Evolutionary conservation across 352 stramenopile genomes (phyloP), one percentile per base, ranked within the genome.

Genomic region (Sclerospora graminicola): DNA sequence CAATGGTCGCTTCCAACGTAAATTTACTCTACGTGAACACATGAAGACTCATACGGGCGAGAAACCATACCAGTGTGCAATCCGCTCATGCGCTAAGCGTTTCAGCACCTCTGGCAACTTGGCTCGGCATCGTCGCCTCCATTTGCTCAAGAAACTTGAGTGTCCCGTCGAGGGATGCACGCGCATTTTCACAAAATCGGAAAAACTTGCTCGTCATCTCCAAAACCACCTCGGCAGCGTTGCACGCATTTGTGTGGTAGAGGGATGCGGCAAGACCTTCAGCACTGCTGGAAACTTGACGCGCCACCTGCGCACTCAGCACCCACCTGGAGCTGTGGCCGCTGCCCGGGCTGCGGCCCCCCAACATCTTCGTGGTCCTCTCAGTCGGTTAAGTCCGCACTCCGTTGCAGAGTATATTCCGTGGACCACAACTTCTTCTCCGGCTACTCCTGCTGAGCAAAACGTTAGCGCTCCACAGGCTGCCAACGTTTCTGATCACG

Each of bases 11-110:
- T 84, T 84, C 62, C 69, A 82, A 39, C 72, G 72, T 54, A 82
- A 79, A 48, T 84, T 82, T 37, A 85, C 72, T 8, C 69, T 85
- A 46, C 79, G 60, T 36, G 73, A 85, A 41, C 76, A 88, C 56
- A 75, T 83, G 54, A 85, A 85, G 63, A 88, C 73, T 32, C 76
- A 88, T 63, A 85, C 76, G 45, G 76, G 76, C 29, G 76, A 88
- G 57, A 79, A 84, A 52, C 73, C 77, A 11, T 70, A 81, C 49
- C 60, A 76, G 41, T 82, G 69, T 40, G 41, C 66, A 11, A 71
- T 72, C 42, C 51, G 44, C n/a, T 62, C 61, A 4, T 82, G 69
- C 51, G 66, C 50, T 15, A 82, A 78, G 61, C 67, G 66, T 31
- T 82, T 82, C 47, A 76, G 63, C 47, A 82, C 69, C n/a, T 73